Base-by-base conservation (phyloP, 2,329 filamentous ascomycete species). In the Botryosphaeria dothidea region DNA sequence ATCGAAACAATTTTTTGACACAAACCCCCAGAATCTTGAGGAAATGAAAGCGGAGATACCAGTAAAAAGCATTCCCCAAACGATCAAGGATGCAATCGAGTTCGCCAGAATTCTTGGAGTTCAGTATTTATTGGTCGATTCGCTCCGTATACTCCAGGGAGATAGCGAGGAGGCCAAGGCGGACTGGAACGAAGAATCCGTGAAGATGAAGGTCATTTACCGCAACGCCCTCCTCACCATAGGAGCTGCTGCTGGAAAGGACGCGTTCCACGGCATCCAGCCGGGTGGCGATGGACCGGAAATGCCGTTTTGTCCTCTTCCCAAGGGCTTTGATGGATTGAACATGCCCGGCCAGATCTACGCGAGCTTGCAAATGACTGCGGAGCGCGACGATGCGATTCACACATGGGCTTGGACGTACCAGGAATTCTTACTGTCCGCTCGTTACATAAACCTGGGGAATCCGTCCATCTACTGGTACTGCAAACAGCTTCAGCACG, bases 61-160 rank as follows among this genome's bases (percentile, higher is more conserved):
- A n/a, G n/a, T n/a, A n/a, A n/a, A n/a, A n/a, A n/a, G n/a, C n/a
- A 34, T 61, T 2, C 36, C 57, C 0, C 15, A 19, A n/a, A 23
- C 38, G 3, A 29, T 61, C 17, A 36, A 15, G 3, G 41, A 61
- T 27, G 57, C 57, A 1, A 61, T 61, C 0, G 4, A 27, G 23
- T 17, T 48, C 23, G 27, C 41, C 9, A 19, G 38, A 7, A 1
- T 41, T 2, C 57, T 61, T 36, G 41, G 57, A 1, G 4, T 48
- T 13, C 57, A 23, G n/a, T 61, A 61, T 48, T 15, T 61, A 3
- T 48, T 48, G 66, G 65, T 67, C 23, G 65, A 66, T 51, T 52
- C 58, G 2, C 38, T 67, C 3, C 66, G 66, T 29, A 65, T 67
- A 21, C 19, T 66, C n/a, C 66, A 67, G 27, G 52, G 38, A 17